Evolutionary conservation across 225 moss, liverwort and hornwort species (phyloP), one percentile per base, ranked within the genome.

Genomic region (Physcomitrium patens): DNA sequence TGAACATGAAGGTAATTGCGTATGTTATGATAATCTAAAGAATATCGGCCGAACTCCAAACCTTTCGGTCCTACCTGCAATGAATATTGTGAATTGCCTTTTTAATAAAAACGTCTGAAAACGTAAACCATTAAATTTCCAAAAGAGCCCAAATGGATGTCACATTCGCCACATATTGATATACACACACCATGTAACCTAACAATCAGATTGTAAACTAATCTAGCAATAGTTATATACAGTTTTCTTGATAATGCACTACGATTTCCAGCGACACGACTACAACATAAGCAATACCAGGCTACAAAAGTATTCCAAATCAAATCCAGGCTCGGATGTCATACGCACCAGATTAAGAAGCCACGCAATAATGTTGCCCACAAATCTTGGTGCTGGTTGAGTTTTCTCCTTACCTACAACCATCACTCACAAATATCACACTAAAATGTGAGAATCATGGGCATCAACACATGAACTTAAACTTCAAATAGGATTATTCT

Each of bases 41-140:
- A 99, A 70, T 95, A 99, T 22, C 95, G 90, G 48, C 99, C 99
- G 73, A 99, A 99, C 85, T 99, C 99, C 55, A 99, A 89, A 63
- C 99, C 99, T 73, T 95, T 99, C 8, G 99, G 99, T 49, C 99
- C 99, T 41, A 99, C 88, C 97, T 97, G 87, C 77, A 79, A 54
- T 77, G 50, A 19, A 59, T 37, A 37, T 60, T n/a, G 1, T 20
- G 12, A 56, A 8, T 27, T 69, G 22, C 18, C 65, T 51, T 12
- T n/a, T 72, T 52, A 43, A 43, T 59, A 60, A 11, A 49, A 27
- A 27, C 20, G 58, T 59, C 49, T 31, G 20, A 67, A 28, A 28
- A 46, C 0, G 20, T 43, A 47, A 14, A 58, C 26, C 7, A 67
- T 22, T 23, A 20, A 9, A 28, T 15, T 28, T 4, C 12, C 60